Conservation (phyloP, 129 eudicot genomes). For the Flaveria robusta region DNA sequence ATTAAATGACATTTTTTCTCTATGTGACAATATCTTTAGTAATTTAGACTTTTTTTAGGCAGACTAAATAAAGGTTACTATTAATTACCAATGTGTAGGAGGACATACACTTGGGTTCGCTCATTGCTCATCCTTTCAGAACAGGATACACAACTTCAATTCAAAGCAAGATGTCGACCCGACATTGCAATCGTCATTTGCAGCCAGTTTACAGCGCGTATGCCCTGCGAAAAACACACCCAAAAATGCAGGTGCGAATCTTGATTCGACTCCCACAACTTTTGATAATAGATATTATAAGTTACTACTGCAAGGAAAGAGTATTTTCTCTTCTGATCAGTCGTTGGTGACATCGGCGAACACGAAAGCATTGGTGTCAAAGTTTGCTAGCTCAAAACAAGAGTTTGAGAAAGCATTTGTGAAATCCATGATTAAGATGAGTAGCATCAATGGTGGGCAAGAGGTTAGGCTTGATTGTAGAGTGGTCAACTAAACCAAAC, state of each 20-base stretch:
- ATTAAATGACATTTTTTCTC: not conserved
- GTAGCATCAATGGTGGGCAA: constrained; percentile 61
- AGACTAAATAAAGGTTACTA: not conserved
- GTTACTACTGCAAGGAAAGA: constrained; percentile 45
- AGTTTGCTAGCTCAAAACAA: constrained; percentile 36
- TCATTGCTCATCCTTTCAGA: constrained; percentile 80
- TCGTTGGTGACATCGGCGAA: constrained; percentile 29
- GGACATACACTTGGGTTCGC: constrained; percentile 81
- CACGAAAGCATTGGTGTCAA: constrained; percentile 36
- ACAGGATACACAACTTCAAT: constrained; percentile 63
- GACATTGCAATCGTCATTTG: constrained; percentile 34
- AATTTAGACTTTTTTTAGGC: not conserved
- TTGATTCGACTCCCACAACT: constrained; percentile 37
- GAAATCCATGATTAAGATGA: constrained; percentile 81
- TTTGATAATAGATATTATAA: constrained; percentile 47
- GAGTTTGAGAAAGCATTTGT: constrained; percentile 51
- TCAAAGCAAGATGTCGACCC: constrained; percentile 41
- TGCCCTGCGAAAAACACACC: constrained; percentile 34
- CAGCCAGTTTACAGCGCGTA: constrained; percentile 30
- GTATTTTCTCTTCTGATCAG: constrained; percentile 45
- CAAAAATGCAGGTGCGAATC: constrained; percentile 36
- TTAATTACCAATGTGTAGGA: constrained; percentile 46
- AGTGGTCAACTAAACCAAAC: constrained; percentile 36
- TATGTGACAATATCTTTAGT: not conserved
- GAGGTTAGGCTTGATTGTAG: constrained; percentile 43